Evolutionary conservation across 1,139 yeast species (phyloP), one percentile per base, ranked within the genome.

Genomic region (Blastobotrys buckinghamii): DNA sequence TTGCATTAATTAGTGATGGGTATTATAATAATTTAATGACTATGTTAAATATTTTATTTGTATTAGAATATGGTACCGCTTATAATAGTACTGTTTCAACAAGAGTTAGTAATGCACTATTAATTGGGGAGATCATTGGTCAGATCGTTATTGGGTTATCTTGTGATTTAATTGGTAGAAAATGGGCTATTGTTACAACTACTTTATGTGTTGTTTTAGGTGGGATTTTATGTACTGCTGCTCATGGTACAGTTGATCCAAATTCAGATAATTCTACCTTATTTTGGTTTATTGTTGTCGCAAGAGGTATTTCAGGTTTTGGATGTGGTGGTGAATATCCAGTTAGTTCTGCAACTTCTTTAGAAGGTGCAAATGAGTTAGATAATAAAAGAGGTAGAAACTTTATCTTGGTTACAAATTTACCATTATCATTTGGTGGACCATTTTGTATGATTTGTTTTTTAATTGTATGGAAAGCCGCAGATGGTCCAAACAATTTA

Each of bases 271-370:
- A 50, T 13, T 66, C 81, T 27, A 58, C 68, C 16, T 76, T 80
- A 82, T 80, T 84, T 60, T 83, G 89, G 89, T 81, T 83, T 87
- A 71, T 83, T 59, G 75, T 80, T 42, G 77, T 82, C 30, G 70
- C 78, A 50, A 71, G 89, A 64, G 88, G 88, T 55, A 55, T 65
- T 8, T 78, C 84, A 44, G 90, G 90, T 46, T 77, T 81, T 53
- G 90, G 90, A 51, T 77, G 83, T 53, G 90, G 90, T 51, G 88
- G 88, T 22, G 92, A 84, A 62, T 82, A 83, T 62, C 85, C 86
- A 2, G 80, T 85, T 1, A 78, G 84, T 30, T 78, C 86, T 0
- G 76, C 82, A 1, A 72, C 84, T 29, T 87, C 88, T 1, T 77
- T 81, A 39, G 90, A 83, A 63, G 84, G 88, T 34, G 85, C 89